These are phyloP conservation scores for Candida corydali DNA, from an alignment of 805 yeast genomes.

Conservation along the genomic window DNA sequence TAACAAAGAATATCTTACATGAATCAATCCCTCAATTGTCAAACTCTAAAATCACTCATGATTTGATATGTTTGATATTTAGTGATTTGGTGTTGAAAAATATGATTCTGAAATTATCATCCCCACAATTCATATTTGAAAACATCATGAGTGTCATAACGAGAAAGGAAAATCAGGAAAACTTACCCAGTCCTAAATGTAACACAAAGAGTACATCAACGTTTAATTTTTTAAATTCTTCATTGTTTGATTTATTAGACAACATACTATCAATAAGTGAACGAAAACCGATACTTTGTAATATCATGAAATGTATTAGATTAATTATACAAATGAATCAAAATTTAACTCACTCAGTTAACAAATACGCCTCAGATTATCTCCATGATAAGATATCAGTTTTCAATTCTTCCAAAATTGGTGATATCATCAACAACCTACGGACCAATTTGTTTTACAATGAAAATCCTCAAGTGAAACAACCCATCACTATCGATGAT, in stretches of 20 bases:
- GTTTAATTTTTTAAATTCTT: conserved; percentile 8
- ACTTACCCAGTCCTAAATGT: no score
- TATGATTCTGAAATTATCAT: conserved; percentile 19
- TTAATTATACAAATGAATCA: no score
- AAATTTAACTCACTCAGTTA: no score
- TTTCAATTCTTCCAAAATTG: not conserved
- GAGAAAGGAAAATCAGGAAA: not conserved
- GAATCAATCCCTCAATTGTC: conserved; percentile 9
- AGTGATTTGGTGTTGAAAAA: conserved; percentile 27
- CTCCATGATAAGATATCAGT: not conserved
- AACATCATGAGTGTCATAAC: conserved; percentile 8
- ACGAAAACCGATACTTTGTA: conserved; percentile 12
- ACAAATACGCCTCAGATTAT: conserved; percentile 5
- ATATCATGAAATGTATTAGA: no score
- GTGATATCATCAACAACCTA: conserved; percentile 4
- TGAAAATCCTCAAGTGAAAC: conserved; percentile 4
- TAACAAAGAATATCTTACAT: conserved; percentile 19
- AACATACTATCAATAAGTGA: conserved; percentile 10
- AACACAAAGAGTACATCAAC: not conserved
- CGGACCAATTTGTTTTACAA: conserved; percentile 8
- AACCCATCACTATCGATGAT: conserved; percentile 9
- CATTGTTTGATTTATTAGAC: conserved; percentile 10
- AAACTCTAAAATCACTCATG: conserved; percentile 21
- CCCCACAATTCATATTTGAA: conserved; percentile 23
- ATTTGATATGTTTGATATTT: conserved; percentile 20